These are phyloP conservation scores for Isabelozyma gotoi DNA, from an alignment of 805 yeast species.

Conservation along the genomic window DNA sequence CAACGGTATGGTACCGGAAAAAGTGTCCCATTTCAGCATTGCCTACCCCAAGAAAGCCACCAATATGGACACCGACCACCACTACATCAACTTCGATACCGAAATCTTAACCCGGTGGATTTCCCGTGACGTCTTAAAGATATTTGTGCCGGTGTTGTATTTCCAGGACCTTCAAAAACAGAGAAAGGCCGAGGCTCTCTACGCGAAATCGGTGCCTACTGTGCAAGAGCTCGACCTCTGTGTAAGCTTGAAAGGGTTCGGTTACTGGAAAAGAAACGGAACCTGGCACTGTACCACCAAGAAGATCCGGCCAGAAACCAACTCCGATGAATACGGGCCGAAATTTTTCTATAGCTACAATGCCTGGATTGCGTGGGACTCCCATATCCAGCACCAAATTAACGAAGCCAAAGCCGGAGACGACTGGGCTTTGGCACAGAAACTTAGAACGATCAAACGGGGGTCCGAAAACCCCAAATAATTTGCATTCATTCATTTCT, in stretches of 20 bases:
- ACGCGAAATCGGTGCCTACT: conserved; percentile 18
- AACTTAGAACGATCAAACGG: neutral
- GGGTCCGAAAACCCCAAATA: neutral
- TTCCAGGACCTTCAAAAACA: conserved; percentile 13
- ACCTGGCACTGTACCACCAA: conserved; percentile 18
- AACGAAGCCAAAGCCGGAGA: conserved; percentile 7
- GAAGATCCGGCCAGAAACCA: conserved; percentile 1
- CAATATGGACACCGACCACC: conserved; percentile 16
- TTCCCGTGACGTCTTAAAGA: conserved; percentile 13
- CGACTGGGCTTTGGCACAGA: conserved; percentile 2
- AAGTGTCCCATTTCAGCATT: conserved; percentile 12
- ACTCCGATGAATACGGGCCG: conserved; percentile 13
- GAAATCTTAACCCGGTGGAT: conserved; percentile 18
- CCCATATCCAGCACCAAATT: conserved; percentile 3
- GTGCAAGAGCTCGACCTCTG: conserved; percentile 12
- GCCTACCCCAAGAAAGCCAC: conserved; percentile 18
- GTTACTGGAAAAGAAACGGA: conserved; percentile 16
- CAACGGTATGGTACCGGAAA: conserved; percentile 11
- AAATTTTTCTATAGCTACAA: conserved; percentile 13
- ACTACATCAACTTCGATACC: conserved; percentile 11
- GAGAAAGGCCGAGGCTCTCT: conserved; percentile 3
- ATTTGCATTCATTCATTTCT: neutral
- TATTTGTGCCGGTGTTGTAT: conserved; percentile 17
- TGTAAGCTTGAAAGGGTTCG: conserved; percentile 10
- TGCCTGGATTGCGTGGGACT: conserved; percentile 19